Evolutionary conservation across 177 flowering plant species (phyloP).

Genomic region (Tripterygium wilfordii): DNA sequence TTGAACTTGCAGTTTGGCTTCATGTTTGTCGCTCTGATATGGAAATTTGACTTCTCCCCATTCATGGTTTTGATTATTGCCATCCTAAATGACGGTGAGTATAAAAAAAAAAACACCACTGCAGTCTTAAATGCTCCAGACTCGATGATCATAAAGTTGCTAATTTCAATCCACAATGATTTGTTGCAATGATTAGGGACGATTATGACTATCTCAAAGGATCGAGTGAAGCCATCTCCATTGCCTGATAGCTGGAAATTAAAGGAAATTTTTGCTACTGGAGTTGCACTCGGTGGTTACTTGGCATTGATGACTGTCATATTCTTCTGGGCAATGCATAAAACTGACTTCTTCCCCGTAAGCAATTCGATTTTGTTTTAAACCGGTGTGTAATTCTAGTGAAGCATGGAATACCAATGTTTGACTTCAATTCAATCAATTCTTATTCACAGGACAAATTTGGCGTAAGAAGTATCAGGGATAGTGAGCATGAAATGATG

Average conservation of each 20-base stretch:
- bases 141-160: background rate
- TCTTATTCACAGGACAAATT: slow-evolving; percentile 42
- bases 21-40: slow-evolving; percentile 63
- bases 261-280: slow-evolving; percentile 70
- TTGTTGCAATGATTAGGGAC: slow-evolving; percentile 43
- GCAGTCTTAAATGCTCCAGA: background rate
- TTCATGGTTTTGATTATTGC: slow-evolving; percentile 79
- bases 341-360: slow-evolving; percentile 60
- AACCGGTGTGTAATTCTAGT: no score
- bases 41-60: slow-evolving; percentile 70
- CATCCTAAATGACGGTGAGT: slow-evolving; percentile 63
- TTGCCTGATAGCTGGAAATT: slow-evolving; percentile 75
- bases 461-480: slow-evolving; percentile 30
- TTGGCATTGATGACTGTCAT: slow-evolving; percentile 68
- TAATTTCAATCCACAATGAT: background rate
- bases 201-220: slow-evolving; percentile 82
- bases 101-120: no score
- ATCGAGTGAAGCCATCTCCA: slow-evolving; percentile 72
- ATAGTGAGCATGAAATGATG: slow-evolving; percentile 41
- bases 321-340: slow-evolving; percentile 61
- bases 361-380: slow-evolving; percentile 1
- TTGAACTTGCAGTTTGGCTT: slow-evolving; percentile 53
- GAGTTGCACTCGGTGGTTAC: slow-evolving; percentile 66
- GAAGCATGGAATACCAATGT: no score
- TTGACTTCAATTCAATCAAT: no score